Base-by-base conservation (phyloP, 2,329 filamentous ascomycete genomes). In the Didymella keratinophila region DNA sequence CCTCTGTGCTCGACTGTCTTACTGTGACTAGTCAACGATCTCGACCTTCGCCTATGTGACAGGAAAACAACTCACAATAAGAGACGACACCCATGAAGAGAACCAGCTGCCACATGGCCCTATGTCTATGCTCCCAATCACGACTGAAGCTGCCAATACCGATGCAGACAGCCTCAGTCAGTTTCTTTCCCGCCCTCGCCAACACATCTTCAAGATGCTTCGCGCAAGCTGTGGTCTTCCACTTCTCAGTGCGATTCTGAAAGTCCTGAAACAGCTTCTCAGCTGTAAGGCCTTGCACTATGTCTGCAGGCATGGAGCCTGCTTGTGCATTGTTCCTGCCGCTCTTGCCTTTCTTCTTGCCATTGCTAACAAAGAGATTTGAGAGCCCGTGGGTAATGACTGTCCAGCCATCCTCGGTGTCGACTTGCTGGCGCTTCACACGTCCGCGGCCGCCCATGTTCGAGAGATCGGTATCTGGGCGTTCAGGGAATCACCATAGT, bases 61-160 rank as follows among this genome's bases (percentile, higher is more conserved):
- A 18, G 6, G 20, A 46, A 2, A 2, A 21, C 25, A 14, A 43
- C 62, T 45, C 45, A 68, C 66, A 43, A 2, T 57, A 27, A n/a
- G 45, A 36, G 14, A 74, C 61, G 23, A 72, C 63, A 32, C 61
- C 62, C 48, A 71, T 34, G 48, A 78, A 77, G 43, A 76, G 49
- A 8, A 76, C 74, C 36, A 78, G 66, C 64, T 78, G 76, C 76
- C 76, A 77, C 60, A 78, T 47, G 20, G 68, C 65, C 16, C 74
- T 62, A 52, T 65, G 64, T 11, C 75, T 63, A 63, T 76, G 69
- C 32, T 68, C 67, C 74, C 73, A 76, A 49, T 77, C 75, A 8
- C 70, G 46, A 44, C 69, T 72, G 39, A 76, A 76, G 46, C 74
- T 76, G 10, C 75, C 74, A 30, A 75, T 71, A 3, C 74, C 76